Evolutionary conservation across 768 basidiomycete genomes (phyloP).

Genomic region (Leucocoprinus birnbaumii): DNA sequence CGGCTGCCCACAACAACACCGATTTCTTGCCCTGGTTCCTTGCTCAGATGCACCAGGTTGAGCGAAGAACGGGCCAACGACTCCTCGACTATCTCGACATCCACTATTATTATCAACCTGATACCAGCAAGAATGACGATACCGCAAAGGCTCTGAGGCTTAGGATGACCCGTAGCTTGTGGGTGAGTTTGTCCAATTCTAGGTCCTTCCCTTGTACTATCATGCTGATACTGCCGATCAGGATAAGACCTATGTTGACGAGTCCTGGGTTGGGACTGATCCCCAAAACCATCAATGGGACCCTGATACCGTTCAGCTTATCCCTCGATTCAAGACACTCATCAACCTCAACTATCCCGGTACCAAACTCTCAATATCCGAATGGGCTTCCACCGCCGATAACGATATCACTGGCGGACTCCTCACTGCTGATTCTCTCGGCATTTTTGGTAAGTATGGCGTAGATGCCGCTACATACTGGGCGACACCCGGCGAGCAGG

Average conservation of each 20-base stretch:
- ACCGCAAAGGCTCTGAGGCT: constrained; percentile 48
- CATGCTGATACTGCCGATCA: constrained; percentile 6
- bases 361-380: constrained; percentile 51
- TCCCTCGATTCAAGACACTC: constrained; percentile 49
- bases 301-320: constrained; percentile 37
- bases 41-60: constrained; percentile 39
- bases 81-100: constrained; percentile 55
- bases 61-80: constrained; percentile 32
- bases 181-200: constrained; percentile 28
- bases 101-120: constrained; percentile 52
- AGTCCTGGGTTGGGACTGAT: constrained; percentile 46
- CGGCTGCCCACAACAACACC: constrained; percentile 45
- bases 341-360: constrained; percentile 49
- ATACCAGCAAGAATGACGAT: constrained; percentile 50
- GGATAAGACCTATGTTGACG: constrained; percentile 49
- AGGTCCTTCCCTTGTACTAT: neutral
- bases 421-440: constrained; percentile 47
- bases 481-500: constrained; percentile 42
- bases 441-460: constrained; percentile 46
- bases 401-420: constrained; percentile 52
- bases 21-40: constrained; percentile 61
- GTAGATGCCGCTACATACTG: constrained; percentile 54
- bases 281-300: constrained; percentile 48
- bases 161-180: constrained; percentile 47
- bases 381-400: constrained; percentile 48